phyloP scores from a whole-genome alignment of 306 rosid species.

The Gastrolobium villosum region DNA sequence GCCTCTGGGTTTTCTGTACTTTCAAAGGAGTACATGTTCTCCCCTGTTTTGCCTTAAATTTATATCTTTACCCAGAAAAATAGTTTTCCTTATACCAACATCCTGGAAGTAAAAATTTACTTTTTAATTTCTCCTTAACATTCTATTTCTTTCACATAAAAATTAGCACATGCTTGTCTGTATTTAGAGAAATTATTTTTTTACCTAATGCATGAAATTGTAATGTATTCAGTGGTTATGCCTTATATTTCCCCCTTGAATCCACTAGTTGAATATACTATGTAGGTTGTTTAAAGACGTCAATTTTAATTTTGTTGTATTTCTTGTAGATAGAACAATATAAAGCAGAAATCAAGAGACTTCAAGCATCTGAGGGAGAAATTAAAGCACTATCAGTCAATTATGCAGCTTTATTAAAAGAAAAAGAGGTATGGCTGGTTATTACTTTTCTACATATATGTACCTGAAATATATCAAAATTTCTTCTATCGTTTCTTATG shows the following conservation, averaged over 20 bases:
- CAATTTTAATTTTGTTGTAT: slow-evolving; percentile 25
- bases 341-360: slow-evolving; percentile 83
- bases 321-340: slow-evolving; percentile 77
- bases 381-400: slow-evolving; percentile 89
- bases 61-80: not conserved
- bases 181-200: not conserved
- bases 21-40: not conserved
- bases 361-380: slow-evolving; percentile 93
- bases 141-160: not conserved
- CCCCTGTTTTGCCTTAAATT: not conserved
- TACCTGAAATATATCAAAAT: not conserved
- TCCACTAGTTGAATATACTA: slow-evolving; percentile 10
- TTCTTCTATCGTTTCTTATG: slow-evolving; percentile 38
- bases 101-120: not conserved
- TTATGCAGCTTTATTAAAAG: slow-evolving; percentile 92
- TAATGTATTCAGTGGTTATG: slow-evolving; percentile 16
- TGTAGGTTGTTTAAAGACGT: slow-evolving; percentile 20
- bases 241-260: not conserved
- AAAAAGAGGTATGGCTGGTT: slow-evolving; percentile 74
- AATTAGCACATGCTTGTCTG: slow-evolving; percentile 10
- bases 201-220: slow-evolving; percentile 23
- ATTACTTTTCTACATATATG: slow-evolving; percentile 12
- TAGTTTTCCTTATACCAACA: not conserved
- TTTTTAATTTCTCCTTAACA: not conserved
- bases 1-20: not conserved